Conservation (phyloP, 495 filamentous ascomycete species). For the Podospora appendiculata region DNA sequence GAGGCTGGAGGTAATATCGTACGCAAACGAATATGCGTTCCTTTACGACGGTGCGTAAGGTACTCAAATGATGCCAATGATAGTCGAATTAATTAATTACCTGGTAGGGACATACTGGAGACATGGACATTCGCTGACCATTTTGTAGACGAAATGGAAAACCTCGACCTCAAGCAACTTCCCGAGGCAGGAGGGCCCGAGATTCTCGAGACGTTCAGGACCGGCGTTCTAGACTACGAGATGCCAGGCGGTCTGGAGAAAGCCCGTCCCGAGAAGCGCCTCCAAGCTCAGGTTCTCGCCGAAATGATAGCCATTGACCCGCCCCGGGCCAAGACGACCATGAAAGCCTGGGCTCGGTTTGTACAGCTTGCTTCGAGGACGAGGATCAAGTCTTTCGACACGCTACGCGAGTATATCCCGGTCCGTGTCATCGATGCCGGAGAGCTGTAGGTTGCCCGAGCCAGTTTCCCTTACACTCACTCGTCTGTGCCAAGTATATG, state of each 20-base stretch:
- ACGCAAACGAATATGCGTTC: conserved; percentile 37
- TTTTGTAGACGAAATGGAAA: conserved; percentile 1
- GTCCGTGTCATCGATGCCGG: conserved; percentile 1
- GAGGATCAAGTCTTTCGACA: not conserved
- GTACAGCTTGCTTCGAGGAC: conserved; percentile 1
- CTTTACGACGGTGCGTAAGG: conserved; percentile 26
- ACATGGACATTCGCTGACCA: not conserved
- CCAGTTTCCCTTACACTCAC: not conserved
- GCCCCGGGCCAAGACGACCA: not conserved
- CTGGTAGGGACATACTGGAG: not conserved
- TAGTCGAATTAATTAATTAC: not conserved
- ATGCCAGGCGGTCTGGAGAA: not conserved
- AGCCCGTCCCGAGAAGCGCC: not conserved
- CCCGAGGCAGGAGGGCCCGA: not conserved
- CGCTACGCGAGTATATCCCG: conserved; percentile 1
- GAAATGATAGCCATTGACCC: conserved; percentile 5
- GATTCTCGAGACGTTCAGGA: not conserved
- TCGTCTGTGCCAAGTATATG: not conserved
- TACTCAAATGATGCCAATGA: too few species aligned
- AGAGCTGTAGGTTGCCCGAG: conserved; percentile 2
- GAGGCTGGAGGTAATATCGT: conserved; percentile 31
- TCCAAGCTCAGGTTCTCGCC: not conserved
- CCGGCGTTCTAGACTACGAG: not conserved
- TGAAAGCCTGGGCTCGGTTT: conserved; percentile 3
- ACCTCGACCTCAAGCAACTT: not conserved